phyloP scores from a whole-genome alignment of 2,329 filamentous ascomycete species.

The Ophiocordyceps robertsii region DNA sequence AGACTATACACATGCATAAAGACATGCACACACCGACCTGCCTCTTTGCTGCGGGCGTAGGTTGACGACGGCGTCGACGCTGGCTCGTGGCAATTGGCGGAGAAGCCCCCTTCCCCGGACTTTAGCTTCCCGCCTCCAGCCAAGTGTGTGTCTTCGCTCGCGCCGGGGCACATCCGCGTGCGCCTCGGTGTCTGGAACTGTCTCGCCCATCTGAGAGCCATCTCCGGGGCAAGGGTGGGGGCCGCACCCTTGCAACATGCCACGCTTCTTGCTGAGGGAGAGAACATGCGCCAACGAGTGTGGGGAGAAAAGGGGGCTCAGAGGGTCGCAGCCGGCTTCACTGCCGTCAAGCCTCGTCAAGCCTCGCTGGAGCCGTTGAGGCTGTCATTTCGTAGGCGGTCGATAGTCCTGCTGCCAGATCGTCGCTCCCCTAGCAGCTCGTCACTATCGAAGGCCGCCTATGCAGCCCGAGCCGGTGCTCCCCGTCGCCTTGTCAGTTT shows the following conservation, averaged over 20 bases:
- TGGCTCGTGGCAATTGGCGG: not conserved
- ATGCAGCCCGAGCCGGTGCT: not conserved
- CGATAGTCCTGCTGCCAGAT: constrained; percentile 8
- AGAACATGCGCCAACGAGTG: not conserved
- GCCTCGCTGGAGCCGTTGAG: not conserved
- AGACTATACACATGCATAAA: too few species aligned
- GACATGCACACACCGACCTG: too few species aligned
- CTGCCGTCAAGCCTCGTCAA: not conserved
- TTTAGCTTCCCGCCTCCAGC: not conserved
- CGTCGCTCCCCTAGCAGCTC: not conserved
- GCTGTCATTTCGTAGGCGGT: constrained; percentile 2
- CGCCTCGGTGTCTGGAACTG: too few species aligned
- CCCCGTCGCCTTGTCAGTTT: too few species aligned
- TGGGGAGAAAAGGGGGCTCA: not conserved
- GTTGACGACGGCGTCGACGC: not conserved
- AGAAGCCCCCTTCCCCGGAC: not conserved
- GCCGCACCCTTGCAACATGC: too few species aligned
- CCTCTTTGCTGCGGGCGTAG: too few species aligned
- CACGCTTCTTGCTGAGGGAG: too few species aligned
- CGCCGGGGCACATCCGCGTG: too few species aligned
- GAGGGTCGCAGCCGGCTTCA: not conserved
- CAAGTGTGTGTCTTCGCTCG: too few species aligned
- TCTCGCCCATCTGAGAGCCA: too few species aligned
- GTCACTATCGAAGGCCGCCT: not conserved
- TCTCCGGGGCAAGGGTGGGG: too few species aligned